A percentile compares a stretch with the other conserved stretches of the same genome.
Conservation (phyloP, 2,329 filamentous ascomycete species). For the Conoideocrella luteorostrata region DNA sequence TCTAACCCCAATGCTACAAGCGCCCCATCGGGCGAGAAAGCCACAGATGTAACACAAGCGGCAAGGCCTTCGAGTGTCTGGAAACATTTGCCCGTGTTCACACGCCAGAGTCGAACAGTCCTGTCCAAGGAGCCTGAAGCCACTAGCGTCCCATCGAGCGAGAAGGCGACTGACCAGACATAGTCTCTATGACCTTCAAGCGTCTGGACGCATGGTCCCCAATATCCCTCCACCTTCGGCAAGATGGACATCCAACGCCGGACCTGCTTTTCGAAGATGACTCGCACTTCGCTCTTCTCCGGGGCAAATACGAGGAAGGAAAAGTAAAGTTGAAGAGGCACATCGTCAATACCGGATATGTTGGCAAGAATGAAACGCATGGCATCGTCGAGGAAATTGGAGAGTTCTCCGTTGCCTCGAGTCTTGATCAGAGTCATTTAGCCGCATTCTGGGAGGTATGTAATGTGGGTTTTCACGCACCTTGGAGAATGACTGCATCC, state of each 20-base stretch:
- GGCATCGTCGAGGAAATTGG: constrained; percentile 13
- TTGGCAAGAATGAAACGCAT: constrained; percentile 12
- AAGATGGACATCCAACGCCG: constrained; percentile 12
- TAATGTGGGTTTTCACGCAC: not conserved
- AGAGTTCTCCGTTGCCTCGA: not conserved
- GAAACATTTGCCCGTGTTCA: not conserved
- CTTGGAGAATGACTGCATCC: not conserved
- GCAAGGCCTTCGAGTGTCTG: too few species aligned
- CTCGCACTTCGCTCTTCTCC: constrained; percentile 12
- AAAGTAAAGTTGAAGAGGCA: constrained; percentile 21
- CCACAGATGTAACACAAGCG: too few species aligned
- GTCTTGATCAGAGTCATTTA: not conserved
- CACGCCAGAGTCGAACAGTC: constrained; percentile 7
- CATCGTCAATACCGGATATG: constrained; percentile 5
- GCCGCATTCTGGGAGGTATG: not conserved
- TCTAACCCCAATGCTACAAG: too few species aligned
- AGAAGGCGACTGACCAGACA: constrained; percentile 3
- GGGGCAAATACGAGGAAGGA: constrained; percentile 20
- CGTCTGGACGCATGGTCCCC: not conserved
- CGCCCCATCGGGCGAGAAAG: too few species aligned
- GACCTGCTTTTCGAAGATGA: constrained; percentile 9
- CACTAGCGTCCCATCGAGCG: constrained; percentile 1
- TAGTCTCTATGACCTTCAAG: constrained; percentile 2
- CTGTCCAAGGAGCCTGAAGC: constrained; percentile 6
- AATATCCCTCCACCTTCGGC: not conserved